A percentile compares a stretch with the other conserved stretches of the same genome.
phyloP scores from a whole-genome alignment of 1,284 basidiomycete species.

The Albatrellus sp. region DNA sequence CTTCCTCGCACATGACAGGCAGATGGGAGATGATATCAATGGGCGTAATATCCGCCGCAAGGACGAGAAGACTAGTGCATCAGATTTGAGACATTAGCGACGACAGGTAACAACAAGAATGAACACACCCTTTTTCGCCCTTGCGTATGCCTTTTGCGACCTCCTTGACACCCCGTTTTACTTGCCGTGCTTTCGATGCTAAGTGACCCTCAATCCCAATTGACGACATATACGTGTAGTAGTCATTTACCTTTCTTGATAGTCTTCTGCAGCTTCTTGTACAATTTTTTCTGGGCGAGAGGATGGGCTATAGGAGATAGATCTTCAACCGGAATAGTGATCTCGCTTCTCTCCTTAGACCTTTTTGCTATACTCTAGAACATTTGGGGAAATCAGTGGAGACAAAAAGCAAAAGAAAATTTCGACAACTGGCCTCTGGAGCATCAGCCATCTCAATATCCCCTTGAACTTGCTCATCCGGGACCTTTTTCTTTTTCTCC shows the following conservation, averaged over 20 bases:
- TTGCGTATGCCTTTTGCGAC: constrained; percentile 93
- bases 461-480: constrained; percentile 15
- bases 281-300: constrained; percentile 81
- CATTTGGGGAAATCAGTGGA: not conserved
- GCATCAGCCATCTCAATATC: constrained; percentile 44
- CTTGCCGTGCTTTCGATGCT: constrained; percentile 87
- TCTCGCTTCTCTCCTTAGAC: constrained; percentile 42
- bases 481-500: constrained; percentile 48
- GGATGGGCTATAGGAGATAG: constrained; percentile 86
- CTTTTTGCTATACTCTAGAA: constrained; percentile 31
- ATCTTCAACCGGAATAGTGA: constrained; percentile 66
- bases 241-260: constrained; percentile 71
- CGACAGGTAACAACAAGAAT: not conserved
- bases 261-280: constrained; percentile 87
- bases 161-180: constrained; percentile 94
- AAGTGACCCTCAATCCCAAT: too few species aligned
- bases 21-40: constrained; percentile 98
- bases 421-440: not conserved
- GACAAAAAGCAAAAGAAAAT: not conserved
- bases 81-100: not conserved
- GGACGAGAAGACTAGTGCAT: constrained; percentile 61
- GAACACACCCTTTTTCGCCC: constrained; percentile 80
- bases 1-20: constrained; percentile 91
- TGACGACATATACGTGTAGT: not conserved
- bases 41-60: constrained; percentile 96